phyloP scores from a whole-genome alignment of 2,329 filamentous ascomycete genomes.

The Chaetothyriales sp. region DNA sequence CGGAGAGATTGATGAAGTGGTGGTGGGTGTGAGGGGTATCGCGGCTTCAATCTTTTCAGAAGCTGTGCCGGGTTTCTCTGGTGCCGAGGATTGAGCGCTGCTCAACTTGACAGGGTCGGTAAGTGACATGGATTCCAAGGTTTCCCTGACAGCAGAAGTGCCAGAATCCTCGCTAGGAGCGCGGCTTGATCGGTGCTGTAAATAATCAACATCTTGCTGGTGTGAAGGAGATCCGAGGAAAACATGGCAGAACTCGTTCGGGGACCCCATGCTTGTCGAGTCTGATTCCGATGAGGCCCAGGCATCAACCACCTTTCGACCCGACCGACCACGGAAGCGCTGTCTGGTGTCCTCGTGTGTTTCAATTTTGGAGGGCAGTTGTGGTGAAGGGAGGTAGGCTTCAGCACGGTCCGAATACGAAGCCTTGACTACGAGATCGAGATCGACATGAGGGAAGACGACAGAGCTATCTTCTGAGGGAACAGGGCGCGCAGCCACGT shows the following conservation, averaged over 20 bases:
- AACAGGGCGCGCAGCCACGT: constrained; percentile 5
- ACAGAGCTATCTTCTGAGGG: background rate
- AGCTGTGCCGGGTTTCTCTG: background rate
- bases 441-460: background rate
- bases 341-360: background rate
- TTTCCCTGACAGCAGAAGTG: background rate
- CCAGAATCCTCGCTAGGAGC: background rate
- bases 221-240: background rate
- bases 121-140: background rate
- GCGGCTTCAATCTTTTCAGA: background rate
- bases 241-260: background rate
- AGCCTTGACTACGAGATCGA: background rate
- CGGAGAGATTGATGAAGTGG: background rate
- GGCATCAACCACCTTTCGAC: background rate
- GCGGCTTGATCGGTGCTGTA: background rate
- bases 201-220: background rate
- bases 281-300: background rate
- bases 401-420: background rate
- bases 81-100: background rate
- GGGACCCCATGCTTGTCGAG: background rate
- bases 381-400: background rate
- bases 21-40: background rate
- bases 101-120: background rate
- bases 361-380: background rate
- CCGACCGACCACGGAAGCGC: background rate